These are phyloP conservation scores for Hortaea sp. DNA, from an alignment of 2,329 filamentous ascomycete species.

Conservation along the genomic window DNA sequence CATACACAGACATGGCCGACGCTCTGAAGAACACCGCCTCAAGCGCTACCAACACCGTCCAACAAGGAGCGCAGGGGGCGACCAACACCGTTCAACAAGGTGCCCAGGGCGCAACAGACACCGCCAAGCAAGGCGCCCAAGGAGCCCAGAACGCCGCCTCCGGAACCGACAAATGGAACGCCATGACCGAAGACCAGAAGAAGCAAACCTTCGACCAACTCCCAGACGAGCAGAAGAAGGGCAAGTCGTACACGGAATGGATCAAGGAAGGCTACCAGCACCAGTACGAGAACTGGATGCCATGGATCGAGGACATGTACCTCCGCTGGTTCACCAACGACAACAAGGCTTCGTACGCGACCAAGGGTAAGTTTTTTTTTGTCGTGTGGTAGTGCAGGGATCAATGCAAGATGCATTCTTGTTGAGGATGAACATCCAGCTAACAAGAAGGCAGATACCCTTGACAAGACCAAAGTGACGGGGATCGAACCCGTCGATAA, in stretches of 20 bases:
- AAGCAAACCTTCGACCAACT: conserved; percentile 23
- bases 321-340: conserved; percentile 64
- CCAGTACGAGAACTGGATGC: conserved; percentile 66
- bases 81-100: conserved; percentile 7
- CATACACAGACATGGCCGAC: neutral
- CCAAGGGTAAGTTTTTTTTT: conserved; percentile 46
- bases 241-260: conserved; percentile 42
- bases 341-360: conserved; percentile 63
- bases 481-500: conserved; percentile 56
- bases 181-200: conserved; percentile 26
- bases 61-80: conserved; percentile 7
- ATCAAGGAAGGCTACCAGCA: conserved; percentile 55
- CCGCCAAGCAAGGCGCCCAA: conserved; percentile 2
- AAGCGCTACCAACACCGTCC: conserved; percentile 4
- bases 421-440: neutral
- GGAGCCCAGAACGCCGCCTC: conserved; percentile 2
- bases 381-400: neutral
- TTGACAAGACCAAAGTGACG: conserved; percentile 61
- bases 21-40: conserved; percentile 6
- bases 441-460: conserved; percentile 41
- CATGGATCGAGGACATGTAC: conserved; percentile 66
- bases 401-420: neutral
- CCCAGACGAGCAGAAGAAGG: conserved; percentile 22
- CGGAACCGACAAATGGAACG: conserved; percentile 22
- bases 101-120: conserved; percentile 5